Conservation (phyloP, 1,284 basidiomycete genomes). For the Trichosporon inkin region DNA sequence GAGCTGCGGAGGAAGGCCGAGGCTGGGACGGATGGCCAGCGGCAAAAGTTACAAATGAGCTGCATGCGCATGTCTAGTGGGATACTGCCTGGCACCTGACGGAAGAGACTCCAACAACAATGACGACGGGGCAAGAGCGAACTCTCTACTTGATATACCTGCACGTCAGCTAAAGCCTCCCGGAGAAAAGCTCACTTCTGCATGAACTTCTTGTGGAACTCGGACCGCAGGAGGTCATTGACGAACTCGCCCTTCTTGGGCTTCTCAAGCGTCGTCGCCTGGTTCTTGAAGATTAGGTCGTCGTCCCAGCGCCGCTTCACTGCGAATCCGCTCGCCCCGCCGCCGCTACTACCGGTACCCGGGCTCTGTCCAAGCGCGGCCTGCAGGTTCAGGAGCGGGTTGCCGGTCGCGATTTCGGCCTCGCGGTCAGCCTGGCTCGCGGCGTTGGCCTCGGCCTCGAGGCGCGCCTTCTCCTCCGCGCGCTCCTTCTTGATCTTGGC, state of each 20-base stretch:
- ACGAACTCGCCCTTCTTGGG: conserved; percentile 75
- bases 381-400: conserved; percentile 81
- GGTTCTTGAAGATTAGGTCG: conserved; percentile 95
- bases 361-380: conserved; percentile 67
- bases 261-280: conserved; percentile 67
- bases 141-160: too few species aligned
- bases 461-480: conserved; percentile 80
- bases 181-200: conserved; percentile 35
- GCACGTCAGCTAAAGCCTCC: too few species aligned
- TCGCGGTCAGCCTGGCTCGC: conserved; percentile 65
- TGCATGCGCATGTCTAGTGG: too few species aligned
- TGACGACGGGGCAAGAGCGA: too few species aligned
- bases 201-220: conserved; percentile 65
- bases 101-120: neutral
- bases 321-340: conserved; percentile 58
- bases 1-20: neutral
- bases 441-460: conserved; percentile 67
- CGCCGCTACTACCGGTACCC: conserved; percentile 32
- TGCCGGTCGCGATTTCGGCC: conserved; percentile 74
- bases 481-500: conserved; percentile 93
- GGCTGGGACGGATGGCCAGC: neutral
- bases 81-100: neutral
- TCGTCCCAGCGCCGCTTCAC: conserved; percentile 95
- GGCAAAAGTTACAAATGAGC: neutral
- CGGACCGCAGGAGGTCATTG: conserved; percentile 84